A percentile compares a stretch with the other conserved stretches of the same genome.
Evolutionary conservation across 495 filamentous ascomycete genomes (phyloP).

Genomic region (Aspergillus bridgeri): DNA sequence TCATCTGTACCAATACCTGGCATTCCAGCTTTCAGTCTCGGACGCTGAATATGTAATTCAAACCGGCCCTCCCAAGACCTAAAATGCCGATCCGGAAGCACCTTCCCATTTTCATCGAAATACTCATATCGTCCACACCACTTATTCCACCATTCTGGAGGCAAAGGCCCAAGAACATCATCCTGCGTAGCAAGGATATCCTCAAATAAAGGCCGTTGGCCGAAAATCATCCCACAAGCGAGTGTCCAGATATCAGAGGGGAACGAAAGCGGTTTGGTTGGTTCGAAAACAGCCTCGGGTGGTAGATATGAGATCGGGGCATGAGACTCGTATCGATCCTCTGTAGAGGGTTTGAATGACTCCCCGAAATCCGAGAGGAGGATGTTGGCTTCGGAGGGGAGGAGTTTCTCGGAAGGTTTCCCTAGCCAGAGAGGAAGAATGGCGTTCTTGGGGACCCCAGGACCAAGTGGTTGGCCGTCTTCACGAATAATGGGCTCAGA

Average conservation of each 20-base stretch:
- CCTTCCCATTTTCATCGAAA: slow-evolving; percentile 20
- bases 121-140: slow-evolving; percentile 16
- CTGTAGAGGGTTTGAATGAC: slow-evolving; percentile 26
- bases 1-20: slow-evolving; percentile 23
- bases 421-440: slow-evolving; percentile 30
- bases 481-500: slow-evolving; percentile 20
- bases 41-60: slow-evolving; percentile 25
- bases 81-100: slow-evolving; percentile 16
- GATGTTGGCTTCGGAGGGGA: slow-evolving; percentile 25
- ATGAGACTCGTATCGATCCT: slow-evolving; percentile 25
- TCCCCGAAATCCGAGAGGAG: slow-evolving; percentile 39
- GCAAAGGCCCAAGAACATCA: slow-evolving; percentile 30
- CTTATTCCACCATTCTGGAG: slow-evolving; percentile 26
- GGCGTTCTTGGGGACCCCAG: slow-evolving; percentile 19
- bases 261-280: slow-evolving; percentile 26
- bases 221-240: slow-evolving; percentile 30
- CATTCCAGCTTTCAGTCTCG: slow-evolving; percentile 16
- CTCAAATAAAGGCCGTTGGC: slow-evolving; percentile 21
- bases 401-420: slow-evolving; percentile 23
- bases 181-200: slow-evolving; percentile 21
- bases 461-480: slow-evolving; percentile 25
- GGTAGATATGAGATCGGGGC: slow-evolving; percentile 28
- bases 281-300: slow-evolving; percentile 31
- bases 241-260: slow-evolving; percentile 38
- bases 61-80: slow-evolving; percentile 28